Evolutionary conservation across 805 yeast genomes (phyloP).

Genomic region (Saccharomycopsis fermentans): DNA sequence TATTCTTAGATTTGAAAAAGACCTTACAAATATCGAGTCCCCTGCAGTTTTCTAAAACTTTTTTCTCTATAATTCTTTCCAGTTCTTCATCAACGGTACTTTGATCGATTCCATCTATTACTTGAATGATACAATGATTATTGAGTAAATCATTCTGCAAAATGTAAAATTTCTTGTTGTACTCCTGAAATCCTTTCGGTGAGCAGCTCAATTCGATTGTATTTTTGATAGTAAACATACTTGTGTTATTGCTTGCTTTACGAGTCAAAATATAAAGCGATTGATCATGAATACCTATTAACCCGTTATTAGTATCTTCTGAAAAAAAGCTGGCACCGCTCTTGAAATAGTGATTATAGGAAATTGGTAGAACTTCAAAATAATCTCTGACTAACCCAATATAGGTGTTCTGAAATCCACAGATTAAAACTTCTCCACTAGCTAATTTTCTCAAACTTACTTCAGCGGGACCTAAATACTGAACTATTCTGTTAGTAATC

Average conservation of each 20-base stretch:
- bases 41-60: constrained; percentile 21
- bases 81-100: not conserved
- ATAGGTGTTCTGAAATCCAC: constrained; percentile 21
- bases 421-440: constrained; percentile 24
- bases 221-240: not conserved
- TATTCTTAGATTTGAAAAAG: constrained; percentile 23
- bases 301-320: constrained; percentile 52
- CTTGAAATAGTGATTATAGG: constrained; percentile 23
- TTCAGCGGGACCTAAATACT: constrained; percentile 64
- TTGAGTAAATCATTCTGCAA: not conserved
- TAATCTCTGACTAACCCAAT: constrained; percentile 10
- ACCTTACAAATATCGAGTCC: constrained; percentile 26
- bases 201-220: constrained; percentile 36
- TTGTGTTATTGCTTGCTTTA: constrained; percentile 25
- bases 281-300: constrained; percentile 49
- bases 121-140: not conserved
- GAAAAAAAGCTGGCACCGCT: constrained; percentile 47
- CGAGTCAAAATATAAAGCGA: constrained; percentile 46
- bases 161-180: constrained; percentile 18
- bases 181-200: constrained; percentile 34
- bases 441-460: constrained; percentile 38
- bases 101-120: not conserved
- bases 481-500: constrained; percentile 50
- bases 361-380: constrained; percentile 13
- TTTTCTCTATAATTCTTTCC: constrained; percentile 29